phyloP scores from a whole-genome alignment of 2,329 filamentous ascomycete species.

The Falciphora oryzae region DNA sequence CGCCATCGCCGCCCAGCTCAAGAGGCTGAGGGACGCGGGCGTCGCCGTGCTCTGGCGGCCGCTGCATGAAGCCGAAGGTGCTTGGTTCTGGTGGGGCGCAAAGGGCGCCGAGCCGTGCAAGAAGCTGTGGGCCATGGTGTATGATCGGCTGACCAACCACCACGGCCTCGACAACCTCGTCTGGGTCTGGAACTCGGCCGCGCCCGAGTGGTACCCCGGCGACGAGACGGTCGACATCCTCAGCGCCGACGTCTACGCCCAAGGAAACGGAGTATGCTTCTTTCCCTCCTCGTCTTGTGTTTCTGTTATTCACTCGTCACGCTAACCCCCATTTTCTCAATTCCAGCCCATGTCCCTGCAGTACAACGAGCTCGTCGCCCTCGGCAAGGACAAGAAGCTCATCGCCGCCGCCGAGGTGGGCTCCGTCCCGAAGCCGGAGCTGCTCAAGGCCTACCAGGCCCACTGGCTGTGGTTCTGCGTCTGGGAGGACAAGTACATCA shows the following conservation, averaged over 20 bases:
- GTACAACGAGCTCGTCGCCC: conserved; percentile 36
- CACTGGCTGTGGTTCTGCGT: conserved; percentile 43
- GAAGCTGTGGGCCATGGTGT: conserved; percentile 36
- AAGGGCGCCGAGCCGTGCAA: conserved; percentile 39
- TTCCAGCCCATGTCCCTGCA: conserved; percentile 33
- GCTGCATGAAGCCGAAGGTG: conserved; percentile 44
- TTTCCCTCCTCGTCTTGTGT: no score
- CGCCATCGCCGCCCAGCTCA: conserved; percentile 39
- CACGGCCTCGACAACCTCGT: conserved; percentile 41
- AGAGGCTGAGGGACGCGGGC: conserved; percentile 35
- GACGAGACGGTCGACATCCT: conserved; percentile 39
- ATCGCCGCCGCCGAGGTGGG: conserved; percentile 42
- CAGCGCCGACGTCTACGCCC: conserved; percentile 38
- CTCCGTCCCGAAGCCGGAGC: conserved; percentile 35
- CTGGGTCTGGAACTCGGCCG: conserved; percentile 45
- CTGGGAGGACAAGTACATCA: conserved; percentile 39
- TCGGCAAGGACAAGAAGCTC: conserved; percentile 40
- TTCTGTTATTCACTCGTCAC: no score
- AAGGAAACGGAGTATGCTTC: conserved; percentile 35
- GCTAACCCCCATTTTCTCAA: not conserved
- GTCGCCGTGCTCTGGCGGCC: conserved; percentile 42
- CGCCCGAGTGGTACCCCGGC: conserved; percentile 41
- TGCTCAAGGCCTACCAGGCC: conserved; percentile 36
- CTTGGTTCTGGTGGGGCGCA: conserved; percentile 49
- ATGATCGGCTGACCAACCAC: conserved; percentile 36